These are phyloP conservation scores for Myriosclerotinia curreyana DNA, from an alignment of 2,329 filamentous ascomycete genomes.

Conservation along the genomic window DNA sequence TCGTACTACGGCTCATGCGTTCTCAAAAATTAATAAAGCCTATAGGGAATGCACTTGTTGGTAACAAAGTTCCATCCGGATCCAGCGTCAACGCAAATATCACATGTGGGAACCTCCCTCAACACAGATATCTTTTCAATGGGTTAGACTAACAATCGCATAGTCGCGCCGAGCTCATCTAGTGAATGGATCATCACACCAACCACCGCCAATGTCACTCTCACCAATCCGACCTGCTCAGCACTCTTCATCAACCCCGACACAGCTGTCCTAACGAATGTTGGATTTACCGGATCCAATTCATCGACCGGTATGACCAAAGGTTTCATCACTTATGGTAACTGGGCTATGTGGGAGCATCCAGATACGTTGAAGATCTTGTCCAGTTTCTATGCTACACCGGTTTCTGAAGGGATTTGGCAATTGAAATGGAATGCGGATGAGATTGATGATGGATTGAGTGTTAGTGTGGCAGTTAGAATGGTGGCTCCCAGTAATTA, in stretches of 20 bases:
- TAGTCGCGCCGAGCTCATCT: background rate
- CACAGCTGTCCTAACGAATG: background rate
- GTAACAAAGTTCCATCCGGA: background rate
- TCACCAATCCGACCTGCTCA: background rate
- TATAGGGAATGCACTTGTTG: constrained; percentile 15
- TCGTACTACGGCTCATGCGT: background rate
- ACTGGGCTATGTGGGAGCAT: constrained; percentile 15
- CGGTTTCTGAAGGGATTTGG: background rate
- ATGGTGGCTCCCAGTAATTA: constrained; percentile 6
- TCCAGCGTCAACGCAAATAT: constrained; percentile 16
- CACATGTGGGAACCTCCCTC: background rate
- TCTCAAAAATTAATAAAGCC: background rate
- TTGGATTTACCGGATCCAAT: background rate
- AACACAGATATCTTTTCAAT: background rate
- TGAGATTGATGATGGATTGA: constrained; percentile 12
- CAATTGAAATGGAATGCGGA: constrained; percentile 16
- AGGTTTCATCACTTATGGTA: constrained; percentile 7
- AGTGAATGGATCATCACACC: constrained; percentile 18
- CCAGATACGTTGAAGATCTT: background rate
- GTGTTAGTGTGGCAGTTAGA: constrained; percentile 11
- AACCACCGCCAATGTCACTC: background rate
- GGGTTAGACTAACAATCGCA: background rate
- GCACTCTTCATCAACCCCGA: constrained; percentile 7
- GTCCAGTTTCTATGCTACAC: constrained; percentile 15
- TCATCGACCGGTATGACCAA: background rate